A percentile compares a stretch with the other conserved stretches of the same genome.
phyloP scores from a whole-genome alignment of 306 rosid species.

The Cercis canadensis region DNA sequence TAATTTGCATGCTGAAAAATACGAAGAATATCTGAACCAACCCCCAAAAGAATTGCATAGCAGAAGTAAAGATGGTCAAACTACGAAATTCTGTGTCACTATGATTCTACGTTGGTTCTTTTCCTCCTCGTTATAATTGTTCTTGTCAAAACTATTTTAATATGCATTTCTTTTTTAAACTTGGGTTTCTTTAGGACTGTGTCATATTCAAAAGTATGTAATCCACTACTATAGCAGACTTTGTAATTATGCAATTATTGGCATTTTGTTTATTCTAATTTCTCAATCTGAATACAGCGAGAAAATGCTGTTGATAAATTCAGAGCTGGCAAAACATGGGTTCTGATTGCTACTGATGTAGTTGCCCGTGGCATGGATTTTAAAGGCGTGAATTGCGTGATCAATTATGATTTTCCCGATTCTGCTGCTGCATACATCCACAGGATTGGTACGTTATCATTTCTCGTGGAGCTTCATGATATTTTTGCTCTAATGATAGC shows the following conservation, averaged over 20 bases:
- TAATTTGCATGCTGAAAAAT: slow-evolving; percentile 14
- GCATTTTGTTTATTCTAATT: slow-evolving; percentile 19
- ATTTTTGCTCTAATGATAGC: background rate
- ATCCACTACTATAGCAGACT: background rate
- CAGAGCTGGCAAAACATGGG: slow-evolving; percentile 97
- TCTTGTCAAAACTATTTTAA: background rate
- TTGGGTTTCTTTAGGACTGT: background rate
- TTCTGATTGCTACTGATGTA: slow-evolving; percentile 93
- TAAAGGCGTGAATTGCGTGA: slow-evolving; percentile 86
- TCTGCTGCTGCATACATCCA: slow-evolving; percentile 88
- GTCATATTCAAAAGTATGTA: slow-evolving; percentile 3
- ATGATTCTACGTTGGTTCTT: slow-evolving; percentile 17
- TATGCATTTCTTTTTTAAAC: background rate
- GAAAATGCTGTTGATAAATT: slow-evolving; percentile 85
- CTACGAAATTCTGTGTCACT: slow-evolving; percentile 14
- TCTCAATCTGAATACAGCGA: slow-evolving; percentile 61
- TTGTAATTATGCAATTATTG: slow-evolving; percentile 20
- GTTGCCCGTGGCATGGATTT: slow-evolving; percentile 99
- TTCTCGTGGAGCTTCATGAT: background rate
- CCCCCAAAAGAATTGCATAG: background rate
- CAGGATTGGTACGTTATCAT: slow-evolving; percentile 74
- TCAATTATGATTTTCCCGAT: slow-evolving; percentile 96
- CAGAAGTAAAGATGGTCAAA: slow-evolving; percentile 19
- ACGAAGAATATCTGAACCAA: slow-evolving; percentile 13
- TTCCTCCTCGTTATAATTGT: background rate